phyloP scores from a whole-genome alignment of 2,329 filamentous ascomycete species.

The Alternaria rosae region DNA sequence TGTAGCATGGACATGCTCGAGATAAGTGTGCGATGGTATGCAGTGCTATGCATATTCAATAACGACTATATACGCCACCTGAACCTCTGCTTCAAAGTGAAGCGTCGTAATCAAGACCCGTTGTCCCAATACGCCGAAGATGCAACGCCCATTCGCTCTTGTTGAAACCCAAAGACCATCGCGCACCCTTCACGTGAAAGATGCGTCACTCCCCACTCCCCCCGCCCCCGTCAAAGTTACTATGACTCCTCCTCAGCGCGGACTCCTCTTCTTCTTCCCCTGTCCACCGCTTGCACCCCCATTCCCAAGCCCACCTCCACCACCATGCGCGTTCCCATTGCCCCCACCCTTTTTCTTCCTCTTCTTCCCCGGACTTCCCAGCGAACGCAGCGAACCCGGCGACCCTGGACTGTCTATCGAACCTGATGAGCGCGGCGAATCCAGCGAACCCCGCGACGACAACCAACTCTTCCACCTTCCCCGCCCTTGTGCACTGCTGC shows the following conservation, averaged over 20 bases:
- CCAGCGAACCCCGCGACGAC: fast-evolving
- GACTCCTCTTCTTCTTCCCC: slow-evolving; percentile 38
- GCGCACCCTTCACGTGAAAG: not conserved
- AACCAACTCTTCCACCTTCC: not conserved
- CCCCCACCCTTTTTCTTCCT: not conserved
- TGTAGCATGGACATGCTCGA: not conserved
- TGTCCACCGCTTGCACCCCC: slow-evolving; percentile 3
- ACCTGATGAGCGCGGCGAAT: not conserved
- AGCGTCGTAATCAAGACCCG: not conserved
- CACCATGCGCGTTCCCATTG: not conserved
- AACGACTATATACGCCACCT: not conserved
- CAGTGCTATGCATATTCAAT: too few relatives aligned
- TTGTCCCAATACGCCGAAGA: not conserved
- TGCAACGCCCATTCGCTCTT: not conserved
- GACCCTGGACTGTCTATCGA: too few relatives aligned
- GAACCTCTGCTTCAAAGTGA: not conserved
- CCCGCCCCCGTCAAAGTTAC: slow-evolving; percentile 31
- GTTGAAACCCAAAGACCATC: not conserved
- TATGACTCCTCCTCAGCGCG: slow-evolving; percentile 42
- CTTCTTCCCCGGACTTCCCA: not conserved
- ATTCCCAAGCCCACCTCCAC: not conserved
- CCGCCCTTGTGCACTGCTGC: slow-evolving; percentile 9
- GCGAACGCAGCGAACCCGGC: not conserved
- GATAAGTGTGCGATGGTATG: not conserved
- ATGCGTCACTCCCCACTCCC: not conserved